Evolutionary conservation across 331 rosid genomes (phyloP).

Genomic region (Malus hybrid): DNA sequence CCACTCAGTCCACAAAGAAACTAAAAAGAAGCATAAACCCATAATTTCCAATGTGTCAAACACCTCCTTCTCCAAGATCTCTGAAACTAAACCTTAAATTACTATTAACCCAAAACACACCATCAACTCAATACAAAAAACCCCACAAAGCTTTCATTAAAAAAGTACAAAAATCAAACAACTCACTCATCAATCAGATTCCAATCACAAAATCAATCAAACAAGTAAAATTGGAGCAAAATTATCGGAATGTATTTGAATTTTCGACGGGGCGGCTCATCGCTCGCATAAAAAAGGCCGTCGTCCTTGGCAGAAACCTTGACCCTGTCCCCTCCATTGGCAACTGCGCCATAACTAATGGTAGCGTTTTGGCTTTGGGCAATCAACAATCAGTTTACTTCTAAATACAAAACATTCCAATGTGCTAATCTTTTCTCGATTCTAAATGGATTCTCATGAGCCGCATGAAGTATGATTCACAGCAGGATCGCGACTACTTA

Average conservation of each 20-base stretch:
- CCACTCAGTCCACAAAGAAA: neutral
- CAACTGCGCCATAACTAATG: neutral
- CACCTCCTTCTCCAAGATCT: neutral
- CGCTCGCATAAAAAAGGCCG: slow-evolving; percentile 1
- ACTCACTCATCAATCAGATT: neutral
- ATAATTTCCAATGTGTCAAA: neutral
- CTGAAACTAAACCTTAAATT: slow-evolving; percentile 22
- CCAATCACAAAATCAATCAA: neutral
- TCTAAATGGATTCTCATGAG: neutral
- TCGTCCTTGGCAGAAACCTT: slow-evolving; percentile 25
- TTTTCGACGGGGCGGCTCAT: slow-evolving; percentile 82
- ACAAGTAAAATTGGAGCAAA: neutral
- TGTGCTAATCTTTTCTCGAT: neutral
- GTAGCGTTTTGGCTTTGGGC: slow-evolving; percentile 56
- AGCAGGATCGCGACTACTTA: neutral
- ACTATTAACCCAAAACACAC: neutral
- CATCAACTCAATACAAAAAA: neutral
- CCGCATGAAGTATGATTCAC: neutral
- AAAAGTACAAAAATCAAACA: neutral
- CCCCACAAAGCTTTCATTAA: neutral
- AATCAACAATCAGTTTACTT: neutral
- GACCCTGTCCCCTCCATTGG: slow-evolving; percentile 21
- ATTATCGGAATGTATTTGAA: slow-evolving; percentile 90
- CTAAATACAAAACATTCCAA: neutral
- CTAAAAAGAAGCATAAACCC: neutral